Base-by-base conservation (phyloP, 148 eudicot species). In the Arbutus unedo region DNA sequence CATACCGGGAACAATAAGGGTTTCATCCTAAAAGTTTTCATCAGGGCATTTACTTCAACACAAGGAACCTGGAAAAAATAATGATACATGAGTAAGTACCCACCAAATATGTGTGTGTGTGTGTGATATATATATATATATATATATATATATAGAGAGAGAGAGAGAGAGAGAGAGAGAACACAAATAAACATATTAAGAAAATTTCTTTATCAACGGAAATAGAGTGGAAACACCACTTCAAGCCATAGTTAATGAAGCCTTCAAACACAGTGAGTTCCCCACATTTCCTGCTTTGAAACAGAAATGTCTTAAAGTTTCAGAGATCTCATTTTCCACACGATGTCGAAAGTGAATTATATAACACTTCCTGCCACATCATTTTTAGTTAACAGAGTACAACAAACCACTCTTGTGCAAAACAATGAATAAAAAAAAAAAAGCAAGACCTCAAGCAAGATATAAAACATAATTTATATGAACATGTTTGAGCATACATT, bases 21-120 rank as follows among this genome's bases (percentile, higher is more conserved):
- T 90, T 92, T 96, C 99, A 96, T 94, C 91, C 92, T 93, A 90
- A 96, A 94, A 74, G 97, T 92, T 89, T 78, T 90, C 99, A 96
- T 94, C 87, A 96, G 91, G 66, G 98, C 90, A 90, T 96, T 96
- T 23, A 96, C 95, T 87, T 96, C 99, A 80, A 96, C 98, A 87
- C 94, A 91, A 71, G 99, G 99, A 85, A 94, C 98, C 99, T 96
- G 91, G 74, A 77, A 84, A 79, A 78, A 82, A 72, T 79, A 85
- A 44, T 48, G 49, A 84, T 45, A 76, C 48, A 68, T 21, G 43
- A 76, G 44, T 47, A 62, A 41, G 7, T 51, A 57, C 44, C 16
- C 14, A 45, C 9, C 47, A 71, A 45, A 72, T 31, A 31, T 31
- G 0, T 31, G 38, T 31, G 38, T 31, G 38, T 31, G 38, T 31